A percentile compares a stretch with the other conserved stretches of the same genome.
phyloP scores from a whole-genome alignment of 2,329 filamentous ascomycete genomes.

The Fusarium subtropicale region DNA sequence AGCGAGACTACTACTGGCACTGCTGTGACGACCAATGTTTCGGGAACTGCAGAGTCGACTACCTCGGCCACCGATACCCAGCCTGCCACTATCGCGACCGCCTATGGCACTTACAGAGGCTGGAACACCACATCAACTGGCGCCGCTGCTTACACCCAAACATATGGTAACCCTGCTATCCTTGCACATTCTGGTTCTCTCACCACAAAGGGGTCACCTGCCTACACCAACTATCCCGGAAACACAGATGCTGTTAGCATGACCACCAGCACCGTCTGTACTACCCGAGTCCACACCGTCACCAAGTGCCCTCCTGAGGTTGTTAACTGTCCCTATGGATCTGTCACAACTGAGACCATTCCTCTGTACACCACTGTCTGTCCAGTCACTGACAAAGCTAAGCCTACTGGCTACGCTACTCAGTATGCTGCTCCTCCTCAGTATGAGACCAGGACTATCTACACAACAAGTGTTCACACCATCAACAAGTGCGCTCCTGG shows the following conservation, averaged over 20 bases:
- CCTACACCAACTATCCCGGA: slow-evolving; percentile 19
- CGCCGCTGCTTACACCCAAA: slow-evolving; percentile 14
- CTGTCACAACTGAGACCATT: slow-evolving; percentile 56
- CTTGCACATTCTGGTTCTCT: slow-evolving; percentile 2
- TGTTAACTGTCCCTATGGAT: slow-evolving; percentile 22
- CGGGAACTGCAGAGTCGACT: neutral
- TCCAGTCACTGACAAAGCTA: slow-evolving; percentile 49
- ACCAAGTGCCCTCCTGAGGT: slow-evolving; percentile 26
- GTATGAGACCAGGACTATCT: slow-evolving; percentile 57
- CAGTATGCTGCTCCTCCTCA: slow-evolving; percentile 21
- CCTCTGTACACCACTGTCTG: slow-evolving; percentile 60
- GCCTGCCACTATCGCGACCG: slow-evolving; percentile 11
- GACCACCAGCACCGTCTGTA: slow-evolving; percentile 54
- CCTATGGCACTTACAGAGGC: slow-evolving; percentile 31
- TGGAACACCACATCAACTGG: slow-evolving; percentile 36
- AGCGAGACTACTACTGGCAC: slow-evolving; percentile 1
- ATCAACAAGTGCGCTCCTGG: slow-evolving; percentile 65
- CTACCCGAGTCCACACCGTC: slow-evolving; percentile 59
- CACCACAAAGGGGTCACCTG: slow-evolving; percentile 15
- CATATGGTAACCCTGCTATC: slow-evolving; percentile 15
- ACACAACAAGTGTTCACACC: slow-evolving; percentile 64
- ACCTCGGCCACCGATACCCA: slow-evolving; percentile 2
- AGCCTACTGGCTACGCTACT: slow-evolving; percentile 26
- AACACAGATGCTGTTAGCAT: slow-evolving; percentile 28
- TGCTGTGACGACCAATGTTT: neutral